Percentiles rank a stretch among this genome's conserved stretches.
Evolutionary conservation across 2,329 filamentous ascomycete species (phyloP).

Genomic region (Capronia americana): DNA sequence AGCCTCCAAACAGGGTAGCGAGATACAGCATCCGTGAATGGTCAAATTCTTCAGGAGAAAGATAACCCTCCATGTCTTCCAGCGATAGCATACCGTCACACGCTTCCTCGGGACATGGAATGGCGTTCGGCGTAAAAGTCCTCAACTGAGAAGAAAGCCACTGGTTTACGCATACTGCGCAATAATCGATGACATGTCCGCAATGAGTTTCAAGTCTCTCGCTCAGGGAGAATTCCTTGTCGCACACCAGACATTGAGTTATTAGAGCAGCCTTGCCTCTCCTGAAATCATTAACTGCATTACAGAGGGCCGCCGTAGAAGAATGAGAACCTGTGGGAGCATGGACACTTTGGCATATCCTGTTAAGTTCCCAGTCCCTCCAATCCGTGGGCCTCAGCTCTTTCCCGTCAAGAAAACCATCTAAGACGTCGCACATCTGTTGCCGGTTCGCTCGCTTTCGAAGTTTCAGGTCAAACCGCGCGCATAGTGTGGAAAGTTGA

Average conservation of each 20-base stretch:
- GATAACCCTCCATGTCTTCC: constrained; percentile 1
- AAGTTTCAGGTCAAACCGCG: background rate
- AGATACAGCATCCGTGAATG: background rate
- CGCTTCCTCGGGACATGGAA: background rate
- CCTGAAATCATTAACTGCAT: background rate
- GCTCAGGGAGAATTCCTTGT: background rate
- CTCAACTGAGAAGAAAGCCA: constrained; percentile 1
- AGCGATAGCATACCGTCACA: background rate
- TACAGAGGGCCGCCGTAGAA: background rate
- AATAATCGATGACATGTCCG: background rate
- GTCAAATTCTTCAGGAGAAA: background rate
- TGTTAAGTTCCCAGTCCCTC: background rate
- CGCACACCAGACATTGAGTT: background rate
- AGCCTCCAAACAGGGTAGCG: background rate
- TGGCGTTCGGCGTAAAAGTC: background rate
- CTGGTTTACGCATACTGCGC: background rate
- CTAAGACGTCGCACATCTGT: background rate
- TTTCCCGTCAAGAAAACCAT: background rate
- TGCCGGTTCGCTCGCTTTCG: background rate
- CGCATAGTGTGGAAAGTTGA: background rate
- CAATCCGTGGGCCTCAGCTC: background rate
- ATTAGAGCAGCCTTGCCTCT: background rate
- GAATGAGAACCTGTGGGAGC: background rate
- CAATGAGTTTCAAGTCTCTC: constrained; percentile 5
- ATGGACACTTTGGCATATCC: background rate